These are phyloP conservation scores for Tagetes erecta DNA, from an alignment of 129 eudicot genomes.

Conservation along the genomic window DNA sequence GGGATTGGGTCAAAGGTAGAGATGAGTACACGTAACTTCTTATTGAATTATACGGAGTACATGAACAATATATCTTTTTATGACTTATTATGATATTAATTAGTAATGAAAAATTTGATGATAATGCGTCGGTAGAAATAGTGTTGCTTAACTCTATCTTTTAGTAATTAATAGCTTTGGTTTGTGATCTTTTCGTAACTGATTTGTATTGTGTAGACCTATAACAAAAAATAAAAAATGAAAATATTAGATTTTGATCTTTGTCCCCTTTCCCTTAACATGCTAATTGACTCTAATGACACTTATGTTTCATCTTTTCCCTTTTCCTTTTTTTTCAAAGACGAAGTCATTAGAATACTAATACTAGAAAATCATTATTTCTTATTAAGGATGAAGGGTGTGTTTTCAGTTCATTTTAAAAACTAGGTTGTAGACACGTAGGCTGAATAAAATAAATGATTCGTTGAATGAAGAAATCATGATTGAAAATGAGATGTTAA, in stretches of 20 bases:
- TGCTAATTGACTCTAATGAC: neutral
- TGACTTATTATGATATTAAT: no score
- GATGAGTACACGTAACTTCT: neutral
- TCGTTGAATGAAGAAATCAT: no score
- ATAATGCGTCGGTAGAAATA: neutral
- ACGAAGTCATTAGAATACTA: no score
- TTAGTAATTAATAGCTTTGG: neutral
- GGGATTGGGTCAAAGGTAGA: neutral
- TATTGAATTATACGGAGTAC: neutral
- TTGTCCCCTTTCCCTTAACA: neutral
- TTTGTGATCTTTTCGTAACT: neutral
- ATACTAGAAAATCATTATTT: no score
- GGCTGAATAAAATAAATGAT: no score
- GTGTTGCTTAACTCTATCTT: neutral
- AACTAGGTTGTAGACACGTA: no score
- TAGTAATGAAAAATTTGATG: neutral
- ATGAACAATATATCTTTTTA: neutral
- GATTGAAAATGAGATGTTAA: no score
- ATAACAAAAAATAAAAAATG: no score
- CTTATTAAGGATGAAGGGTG: no score
- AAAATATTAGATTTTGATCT: no score
- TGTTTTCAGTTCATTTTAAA: no score
- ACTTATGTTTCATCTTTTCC: neutral
- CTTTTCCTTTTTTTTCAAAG: no score
- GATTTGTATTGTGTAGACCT: neutral